phyloP scores from a whole-genome alignment of 192 early-diverging fungal genomes.

The Entomortierella beljakovae region DNA sequence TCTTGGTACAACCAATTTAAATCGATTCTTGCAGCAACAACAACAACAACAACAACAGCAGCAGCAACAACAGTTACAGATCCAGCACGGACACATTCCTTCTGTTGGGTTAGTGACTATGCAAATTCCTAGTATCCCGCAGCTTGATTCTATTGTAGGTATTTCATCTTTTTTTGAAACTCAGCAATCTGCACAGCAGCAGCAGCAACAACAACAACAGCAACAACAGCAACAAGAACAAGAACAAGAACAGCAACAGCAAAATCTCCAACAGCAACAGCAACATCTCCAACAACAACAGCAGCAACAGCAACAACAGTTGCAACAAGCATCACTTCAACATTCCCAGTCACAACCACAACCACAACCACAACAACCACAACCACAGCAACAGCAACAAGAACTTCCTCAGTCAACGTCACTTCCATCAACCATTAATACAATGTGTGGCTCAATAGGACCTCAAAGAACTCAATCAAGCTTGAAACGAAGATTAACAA shows the following conservation, averaged over 20 bases:
- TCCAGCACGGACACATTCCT: constrained; percentile 27
- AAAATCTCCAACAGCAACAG: constrained; percentile 11
- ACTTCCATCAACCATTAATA: background rate
- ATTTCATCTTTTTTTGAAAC: too few relatives aligned
- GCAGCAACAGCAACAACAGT: background rate
- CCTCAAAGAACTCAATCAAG: constrained; percentile 15
- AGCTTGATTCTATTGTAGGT: constrained; percentile 1
- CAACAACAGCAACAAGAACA: background rate
- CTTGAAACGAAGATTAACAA: constrained; percentile 32
- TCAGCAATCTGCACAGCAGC: too few relatives aligned
- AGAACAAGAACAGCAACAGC: constrained; percentile 17
- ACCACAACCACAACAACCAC: background rate
- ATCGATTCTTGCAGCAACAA: constrained; percentile 22
- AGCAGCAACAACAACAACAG: background rate
- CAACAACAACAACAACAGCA: constrained; percentile 6
- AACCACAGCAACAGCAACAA: constrained; percentile 8
- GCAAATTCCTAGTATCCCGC: constrained; percentile 9
- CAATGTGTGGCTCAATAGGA: constrained; percentile 4
- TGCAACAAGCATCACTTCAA: background rate
- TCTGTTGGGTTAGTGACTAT: constrained; percentile 22
- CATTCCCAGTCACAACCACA: background rate
- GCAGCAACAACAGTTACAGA: constrained; percentile 2
- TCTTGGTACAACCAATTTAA: constrained; percentile 2
- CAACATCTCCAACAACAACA: constrained; percentile 16
- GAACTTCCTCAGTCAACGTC: background rate